Evolutionary conservation across 805 yeast species (phyloP).

Genomic region (Lipomyces mesembrius): DNA sequence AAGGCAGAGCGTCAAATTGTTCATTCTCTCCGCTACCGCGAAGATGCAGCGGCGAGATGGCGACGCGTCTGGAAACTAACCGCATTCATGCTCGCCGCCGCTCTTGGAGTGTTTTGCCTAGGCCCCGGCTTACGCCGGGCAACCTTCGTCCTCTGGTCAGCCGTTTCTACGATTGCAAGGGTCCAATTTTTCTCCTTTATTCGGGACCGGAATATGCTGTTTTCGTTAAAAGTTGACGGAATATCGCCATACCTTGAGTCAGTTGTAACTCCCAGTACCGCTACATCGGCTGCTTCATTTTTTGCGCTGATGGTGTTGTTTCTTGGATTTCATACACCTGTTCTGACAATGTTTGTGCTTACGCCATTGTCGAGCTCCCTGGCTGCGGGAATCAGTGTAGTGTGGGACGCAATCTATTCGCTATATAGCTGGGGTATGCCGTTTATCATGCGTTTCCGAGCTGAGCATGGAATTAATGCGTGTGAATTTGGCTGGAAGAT

Average conservation of each 20-base stretch:
- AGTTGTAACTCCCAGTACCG: background rate
- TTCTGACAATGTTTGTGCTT: background rate
- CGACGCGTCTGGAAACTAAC: background rate
- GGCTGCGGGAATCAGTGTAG: background rate
- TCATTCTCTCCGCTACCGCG: background rate
- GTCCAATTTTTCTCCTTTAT: background rate
- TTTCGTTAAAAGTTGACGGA: background rate
- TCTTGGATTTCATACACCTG: background rate
- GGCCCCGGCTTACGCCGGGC: background rate
- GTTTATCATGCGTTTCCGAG: background rate
- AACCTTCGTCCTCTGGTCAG: background rate
- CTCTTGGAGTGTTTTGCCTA: background rate
- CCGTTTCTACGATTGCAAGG: background rate
- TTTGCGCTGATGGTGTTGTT: constrained; percentile 1
- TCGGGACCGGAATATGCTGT: background rate
- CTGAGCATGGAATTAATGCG: background rate
- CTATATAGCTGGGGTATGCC: background rate
- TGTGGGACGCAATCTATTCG: background rate
- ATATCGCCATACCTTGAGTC: background rate
- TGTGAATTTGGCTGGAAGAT: background rate
- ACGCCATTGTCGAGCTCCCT: background rate
- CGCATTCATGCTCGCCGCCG: background rate
- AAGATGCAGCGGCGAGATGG: background rate
- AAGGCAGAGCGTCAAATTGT: background rate
- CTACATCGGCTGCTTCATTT: background rate